These are phyloP conservation scores for Pleurozium schreberi DNA, from an alignment of 225 moss, liverwort and hornwort species.

Conservation along the genomic window DNA sequence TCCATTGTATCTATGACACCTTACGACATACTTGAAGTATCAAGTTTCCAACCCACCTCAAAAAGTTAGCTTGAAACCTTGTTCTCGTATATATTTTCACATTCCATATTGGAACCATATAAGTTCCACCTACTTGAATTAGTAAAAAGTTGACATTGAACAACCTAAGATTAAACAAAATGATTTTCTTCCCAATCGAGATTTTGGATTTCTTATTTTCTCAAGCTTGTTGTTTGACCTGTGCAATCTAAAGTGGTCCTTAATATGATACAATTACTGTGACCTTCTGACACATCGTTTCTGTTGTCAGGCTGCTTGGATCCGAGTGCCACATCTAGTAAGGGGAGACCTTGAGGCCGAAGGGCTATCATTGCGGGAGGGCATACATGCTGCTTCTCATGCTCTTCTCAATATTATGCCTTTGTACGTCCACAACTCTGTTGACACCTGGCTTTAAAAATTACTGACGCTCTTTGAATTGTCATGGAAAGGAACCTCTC, in stretches of 20 bases:
- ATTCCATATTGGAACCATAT: not conserved
- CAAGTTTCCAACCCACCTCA: not conserved
- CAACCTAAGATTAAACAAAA: not conserved
- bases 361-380: slow-evolving; percentile 60
- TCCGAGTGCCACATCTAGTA: slow-evolving; percentile 66
- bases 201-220: not conserved
- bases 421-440: slow-evolving; percentile 28
- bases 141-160: not conserved
- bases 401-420: slow-evolving; percentile 88
- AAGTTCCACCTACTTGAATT: not conserved
- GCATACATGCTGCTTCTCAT: slow-evolving; percentile 90
- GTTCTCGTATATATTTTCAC: not conserved
- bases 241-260: not conserved
- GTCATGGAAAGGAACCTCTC: not conserved
- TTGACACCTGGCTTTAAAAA: not conserved
- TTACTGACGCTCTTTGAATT: not conserved
- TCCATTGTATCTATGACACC: too few species aligned
- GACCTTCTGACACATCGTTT: not conserved
- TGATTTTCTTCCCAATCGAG: not conserved
- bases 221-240: not conserved
- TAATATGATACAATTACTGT: not conserved
- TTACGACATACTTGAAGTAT: not conserved
- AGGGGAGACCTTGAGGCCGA: slow-evolving; percentile 49
- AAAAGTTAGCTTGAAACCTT: not conserved
- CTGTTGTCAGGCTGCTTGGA: slow-evolving; percentile 73